A percentile compares a stretch with the other conserved stretches of the same genome.
Conservation (phyloP, 1,284 basidiomycete genomes). For the Mycena sp. region DNA sequence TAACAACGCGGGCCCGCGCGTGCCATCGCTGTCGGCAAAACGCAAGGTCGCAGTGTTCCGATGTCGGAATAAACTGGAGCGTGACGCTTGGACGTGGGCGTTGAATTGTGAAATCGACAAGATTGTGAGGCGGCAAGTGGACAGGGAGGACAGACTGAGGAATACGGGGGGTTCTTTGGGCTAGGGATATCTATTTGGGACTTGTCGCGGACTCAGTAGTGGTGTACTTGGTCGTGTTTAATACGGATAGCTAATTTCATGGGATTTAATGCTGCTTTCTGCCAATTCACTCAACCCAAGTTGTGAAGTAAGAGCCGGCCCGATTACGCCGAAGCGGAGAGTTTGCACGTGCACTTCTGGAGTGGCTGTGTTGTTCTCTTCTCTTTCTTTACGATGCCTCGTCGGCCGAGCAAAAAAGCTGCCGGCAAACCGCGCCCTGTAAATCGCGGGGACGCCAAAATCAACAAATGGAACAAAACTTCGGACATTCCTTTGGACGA, state of each 20-base stretch:
- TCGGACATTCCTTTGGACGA: slow-evolving; percentile 80
- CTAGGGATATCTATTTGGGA: background rate
- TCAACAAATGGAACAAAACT: slow-evolving; percentile 72
- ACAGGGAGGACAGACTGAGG: slow-evolving; percentile 68
- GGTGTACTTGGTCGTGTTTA: background rate
- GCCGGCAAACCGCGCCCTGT: slow-evolving; percentile 53
- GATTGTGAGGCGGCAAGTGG: slow-evolving; percentile 64
- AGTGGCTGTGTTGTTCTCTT: background rate
- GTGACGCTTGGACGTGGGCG: slow-evolving; percentile 91
- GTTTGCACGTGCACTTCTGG: background rate
- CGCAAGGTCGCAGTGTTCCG: slow-evolving; percentile 76
- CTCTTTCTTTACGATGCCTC: slow-evolving; percentile 26
- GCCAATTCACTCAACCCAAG: too few species aligned
- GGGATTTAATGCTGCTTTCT: background rate
- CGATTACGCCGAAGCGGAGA: background rate
- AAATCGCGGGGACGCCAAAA: slow-evolving; percentile 59
- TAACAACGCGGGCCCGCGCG: slow-evolving; percentile 25
- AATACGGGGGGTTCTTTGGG: slow-evolving; percentile 57
- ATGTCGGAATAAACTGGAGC: slow-evolving; percentile 82
- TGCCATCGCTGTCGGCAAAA: slow-evolving; percentile 70
- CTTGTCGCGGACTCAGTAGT: background rate
- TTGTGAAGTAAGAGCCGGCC: background rate
- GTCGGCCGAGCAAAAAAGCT: slow-evolving; percentile 34
- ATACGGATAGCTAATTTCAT: background rate
- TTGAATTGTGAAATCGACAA: slow-evolving; percentile 87